A percentile compares a stretch with the other conserved stretches of the same genome.
These are phyloP conservation scores for Suillus occidentalis DNA, from an alignment of 768 basidiomycete species.

Conservation along the genomic window DNA sequence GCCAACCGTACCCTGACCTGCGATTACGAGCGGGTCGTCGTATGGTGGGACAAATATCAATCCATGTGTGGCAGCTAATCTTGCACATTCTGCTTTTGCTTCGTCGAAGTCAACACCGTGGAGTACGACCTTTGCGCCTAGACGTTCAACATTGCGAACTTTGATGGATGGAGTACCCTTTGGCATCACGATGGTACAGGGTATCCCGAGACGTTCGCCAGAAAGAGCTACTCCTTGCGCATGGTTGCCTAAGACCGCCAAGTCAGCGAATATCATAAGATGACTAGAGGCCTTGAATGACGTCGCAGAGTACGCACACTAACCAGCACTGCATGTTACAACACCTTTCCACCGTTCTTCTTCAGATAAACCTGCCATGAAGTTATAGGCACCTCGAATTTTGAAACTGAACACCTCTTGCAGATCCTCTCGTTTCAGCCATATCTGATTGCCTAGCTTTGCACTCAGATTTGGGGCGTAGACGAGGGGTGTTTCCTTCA, in stretches of 20 bases:
- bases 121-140: constrained; percentile 93
- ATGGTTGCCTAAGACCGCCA: constrained; percentile 75
- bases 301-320: constrained; percentile 52
- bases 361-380: constrained; percentile 86
- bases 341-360: constrained; percentile 98
- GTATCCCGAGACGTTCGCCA: constrained; percentile 81
- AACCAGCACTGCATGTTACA: constrained; percentile 96
- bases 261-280: background rate
- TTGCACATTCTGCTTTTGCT: constrained; percentile 91
- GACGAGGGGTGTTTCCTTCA: constrained; percentile 89
- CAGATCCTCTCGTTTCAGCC: constrained; percentile 95
- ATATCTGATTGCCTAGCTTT: constrained; percentile 89
- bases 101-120: constrained; percentile 94
- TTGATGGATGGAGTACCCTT: constrained; percentile 94
- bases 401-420: constrained; percentile 99
- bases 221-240: constrained; percentile 98
- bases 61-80: constrained; percentile 72
- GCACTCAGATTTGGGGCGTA: constrained; percentile 83
- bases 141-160: constrained; percentile 89
- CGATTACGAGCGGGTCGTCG: constrained; percentile 95
- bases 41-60: constrained; percentile 95
- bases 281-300: constrained; percentile 8
- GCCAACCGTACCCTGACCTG: constrained; percentile 93
- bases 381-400: constrained; percentile 97
- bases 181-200: constrained; percentile 99